Evolutionary conservation across 202 grass and related monocot species (phyloP).

Genomic region (Carex sylvatica): DNA sequence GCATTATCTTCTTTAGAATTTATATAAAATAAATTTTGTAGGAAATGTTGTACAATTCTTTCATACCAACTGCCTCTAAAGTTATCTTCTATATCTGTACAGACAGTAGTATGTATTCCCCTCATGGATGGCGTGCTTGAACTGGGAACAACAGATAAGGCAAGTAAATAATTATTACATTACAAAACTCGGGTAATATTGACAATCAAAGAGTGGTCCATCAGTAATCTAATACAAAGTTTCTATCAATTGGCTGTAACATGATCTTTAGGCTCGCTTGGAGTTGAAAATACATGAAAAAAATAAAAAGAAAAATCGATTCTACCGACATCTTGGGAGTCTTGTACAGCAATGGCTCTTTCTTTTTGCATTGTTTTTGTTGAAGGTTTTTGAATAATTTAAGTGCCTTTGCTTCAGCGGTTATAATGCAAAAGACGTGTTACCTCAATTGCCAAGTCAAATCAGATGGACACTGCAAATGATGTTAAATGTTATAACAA

Average conservation of each 20-base stretch:
- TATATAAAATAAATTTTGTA: not conserved
- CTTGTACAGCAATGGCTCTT: not conserved
- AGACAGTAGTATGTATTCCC: slow-evolving; percentile 81
- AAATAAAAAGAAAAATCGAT: not conserved
- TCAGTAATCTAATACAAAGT: not conserved
- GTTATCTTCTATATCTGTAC: slow-evolving; percentile 15
- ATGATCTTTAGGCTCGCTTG: not conserved
- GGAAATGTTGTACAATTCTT: not conserved
- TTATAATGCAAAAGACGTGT: not conserved
- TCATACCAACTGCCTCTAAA: not conserved
- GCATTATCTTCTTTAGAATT: not conserved
- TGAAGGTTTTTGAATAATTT: not conserved
- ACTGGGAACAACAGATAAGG: slow-evolving; percentile 75
- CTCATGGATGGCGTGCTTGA: slow-evolving; percentile 62
- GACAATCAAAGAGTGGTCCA: not conserved
- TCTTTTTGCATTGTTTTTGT: not conserved
- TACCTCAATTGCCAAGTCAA: not conserved
- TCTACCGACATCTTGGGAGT: not conserved
- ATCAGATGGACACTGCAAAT: not conserved
- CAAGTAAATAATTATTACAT: not conserved
- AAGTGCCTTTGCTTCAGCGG: not conserved
- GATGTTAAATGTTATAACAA: not conserved
- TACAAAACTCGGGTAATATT: not conserved
- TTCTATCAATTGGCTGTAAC: not conserved
- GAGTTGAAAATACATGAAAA: not conserved